Percentiles rank a stretch among this genome's conserved stretches.
phyloP scores from a whole-genome alignment of 2,329 filamentous ascomycete genomes.

The Ophiostoma quercus region DNA sequence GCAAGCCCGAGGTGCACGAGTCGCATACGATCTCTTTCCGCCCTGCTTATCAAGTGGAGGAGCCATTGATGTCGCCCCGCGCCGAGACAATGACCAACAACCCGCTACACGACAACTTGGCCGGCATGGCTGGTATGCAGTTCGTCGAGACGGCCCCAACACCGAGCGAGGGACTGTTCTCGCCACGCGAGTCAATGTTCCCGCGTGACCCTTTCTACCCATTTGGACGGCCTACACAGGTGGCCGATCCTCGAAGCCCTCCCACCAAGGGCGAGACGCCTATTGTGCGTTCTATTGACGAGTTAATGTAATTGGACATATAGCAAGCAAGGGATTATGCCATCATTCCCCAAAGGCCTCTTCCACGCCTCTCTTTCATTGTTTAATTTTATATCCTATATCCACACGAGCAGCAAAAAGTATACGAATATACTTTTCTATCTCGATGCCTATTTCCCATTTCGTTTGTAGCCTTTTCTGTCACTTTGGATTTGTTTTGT shows the following conservation, averaged over 20 bases:
- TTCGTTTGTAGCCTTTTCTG: conserved; percentile 7
- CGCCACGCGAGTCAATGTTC: conserved; percentile 48
- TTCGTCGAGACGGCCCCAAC: conserved; percentile 51
- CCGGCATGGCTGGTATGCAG: conserved; percentile 44
- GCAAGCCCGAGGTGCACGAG: conserved; percentile 20
- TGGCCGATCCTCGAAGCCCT: conserved; percentile 66
- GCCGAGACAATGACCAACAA: conserved; percentile 68
- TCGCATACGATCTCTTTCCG: conserved; percentile 18
- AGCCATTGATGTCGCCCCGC: conserved; percentile 64
- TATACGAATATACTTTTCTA: not conserved
- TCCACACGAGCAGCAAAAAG: conserved; percentile 1
- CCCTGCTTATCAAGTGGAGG: conserved; percentile 28
- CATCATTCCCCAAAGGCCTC: not conserved
- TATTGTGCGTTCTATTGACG: conserved; percentile 72
- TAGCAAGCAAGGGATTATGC: conserved; percentile 6
- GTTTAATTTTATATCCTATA: conserved; percentile 9
- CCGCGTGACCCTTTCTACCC: conserved; percentile 49
- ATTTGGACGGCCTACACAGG: conserved; percentile 48
- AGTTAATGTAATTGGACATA: conserved; percentile 54
- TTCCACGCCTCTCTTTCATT: not conserved
- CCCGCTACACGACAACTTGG: conserved; percentile 50
- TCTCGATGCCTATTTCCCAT: not conserved
- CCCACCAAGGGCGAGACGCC: conserved; percentile 68
- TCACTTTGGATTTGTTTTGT: not conserved
- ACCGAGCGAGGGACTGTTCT: conserved; percentile 50